Conservation (phyloP, 2,329 filamentous ascomycete species). For the Alternaria brassicicola region DNA sequence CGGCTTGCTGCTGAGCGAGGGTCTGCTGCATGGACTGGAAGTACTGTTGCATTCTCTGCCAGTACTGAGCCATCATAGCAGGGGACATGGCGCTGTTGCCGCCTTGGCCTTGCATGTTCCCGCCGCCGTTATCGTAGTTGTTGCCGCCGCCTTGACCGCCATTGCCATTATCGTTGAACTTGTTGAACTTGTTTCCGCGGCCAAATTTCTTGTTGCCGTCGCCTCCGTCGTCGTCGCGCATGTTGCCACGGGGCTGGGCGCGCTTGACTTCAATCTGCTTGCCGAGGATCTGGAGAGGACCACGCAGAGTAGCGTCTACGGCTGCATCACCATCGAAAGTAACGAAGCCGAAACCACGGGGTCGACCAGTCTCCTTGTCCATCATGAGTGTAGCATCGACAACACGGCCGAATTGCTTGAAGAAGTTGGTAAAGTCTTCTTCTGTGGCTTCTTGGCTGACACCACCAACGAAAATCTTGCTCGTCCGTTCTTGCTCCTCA, state of each 20-base stretch:
- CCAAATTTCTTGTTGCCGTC: slow-evolving; percentile 63
- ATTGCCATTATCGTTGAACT: slow-evolving; percentile 40
- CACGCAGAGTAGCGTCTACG: slow-evolving; percentile 86
- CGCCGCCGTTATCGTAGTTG: slow-evolving; percentile 54
- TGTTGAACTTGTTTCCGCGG: slow-evolving; percentile 46
- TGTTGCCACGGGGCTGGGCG: slow-evolving; percentile 91
- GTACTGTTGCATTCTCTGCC: slow-evolving; percentile 98
- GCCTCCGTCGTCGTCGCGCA: slow-evolving; percentile 82
- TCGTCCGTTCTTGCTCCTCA: slow-evolving; percentile 97
- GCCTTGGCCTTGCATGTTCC: slow-evolving; percentile 50
- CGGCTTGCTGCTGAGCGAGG: slow-evolving; percentile 64
- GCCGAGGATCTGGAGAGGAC: slow-evolving; percentile 87
- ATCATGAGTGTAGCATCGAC: slow-evolving; percentile 99
- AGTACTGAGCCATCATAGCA: slow-evolving; percentile 97
- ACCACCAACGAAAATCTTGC: slow-evolving; percentile 98
- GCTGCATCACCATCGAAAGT: slow-evolving; percentile 96
- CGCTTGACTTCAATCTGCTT: slow-evolving; percentile 99
- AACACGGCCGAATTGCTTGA: slow-evolving; percentile 93
- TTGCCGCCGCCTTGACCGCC: slow-evolving; percentile 54
- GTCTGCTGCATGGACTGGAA: slow-evolving; percentile 94
- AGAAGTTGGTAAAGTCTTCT: slow-evolving; percentile 94
- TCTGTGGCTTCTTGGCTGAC: slow-evolving; percentile 98
- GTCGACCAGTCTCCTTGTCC: slow-evolving; percentile 98
- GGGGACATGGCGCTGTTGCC: slow-evolving; percentile 75
- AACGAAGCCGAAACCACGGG: slow-evolving; percentile 95